phyloP scores from a whole-genome alignment of 2,329 filamentous ascomycete species.

The Tolypocladium endophyticum region DNA sequence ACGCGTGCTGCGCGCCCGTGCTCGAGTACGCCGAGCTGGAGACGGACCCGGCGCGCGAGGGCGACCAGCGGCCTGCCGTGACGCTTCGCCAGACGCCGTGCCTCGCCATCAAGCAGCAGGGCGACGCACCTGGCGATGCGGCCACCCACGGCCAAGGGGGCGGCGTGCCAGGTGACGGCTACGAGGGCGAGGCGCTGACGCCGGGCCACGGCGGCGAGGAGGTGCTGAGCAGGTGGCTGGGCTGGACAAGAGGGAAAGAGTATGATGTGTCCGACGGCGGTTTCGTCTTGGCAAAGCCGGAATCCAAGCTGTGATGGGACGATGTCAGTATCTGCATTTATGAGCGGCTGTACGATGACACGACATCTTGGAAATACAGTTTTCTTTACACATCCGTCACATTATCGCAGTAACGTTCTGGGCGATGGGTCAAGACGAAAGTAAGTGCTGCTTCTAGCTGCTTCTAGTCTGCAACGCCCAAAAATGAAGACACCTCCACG shows the following conservation, averaged over 20 bases:
- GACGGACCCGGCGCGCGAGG: slow-evolving; percentile 33
- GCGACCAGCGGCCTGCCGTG: slow-evolving; percentile 62
- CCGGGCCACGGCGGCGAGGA: slow-evolving; percentile 66
- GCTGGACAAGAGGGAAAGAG: slow-evolving; percentile 63
- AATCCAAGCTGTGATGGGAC: slow-evolving; percentile 20
- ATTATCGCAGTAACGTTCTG: neutral
- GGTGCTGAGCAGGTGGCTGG: slow-evolving; percentile 60
- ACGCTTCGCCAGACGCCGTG: slow-evolving; percentile 61
- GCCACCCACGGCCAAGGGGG: slow-evolving; percentile 49
- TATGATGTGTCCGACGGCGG: slow-evolving; percentile 57
- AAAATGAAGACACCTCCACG: neutral
- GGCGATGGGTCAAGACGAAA: neutral
- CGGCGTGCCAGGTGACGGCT: slow-evolving; percentile 58
- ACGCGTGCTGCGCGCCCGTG: slow-evolving; percentile 89
- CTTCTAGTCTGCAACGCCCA: neutral
- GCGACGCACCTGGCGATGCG: slow-evolving; percentile 15
- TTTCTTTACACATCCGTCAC: neutral
- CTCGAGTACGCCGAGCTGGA: slow-evolving; percentile 66
- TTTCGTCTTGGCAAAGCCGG: slow-evolving; percentile 34
- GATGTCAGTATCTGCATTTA: neutral
- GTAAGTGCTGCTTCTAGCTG: neutral
- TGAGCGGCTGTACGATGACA: neutral
- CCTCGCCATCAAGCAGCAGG: slow-evolving; percentile 43
- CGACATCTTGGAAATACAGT: neutral
- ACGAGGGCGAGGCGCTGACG: slow-evolving; percentile 45